Evolutionary conservation across 306 rosid species (phyloP).

Genomic region (Fragaria vesca): DNA sequence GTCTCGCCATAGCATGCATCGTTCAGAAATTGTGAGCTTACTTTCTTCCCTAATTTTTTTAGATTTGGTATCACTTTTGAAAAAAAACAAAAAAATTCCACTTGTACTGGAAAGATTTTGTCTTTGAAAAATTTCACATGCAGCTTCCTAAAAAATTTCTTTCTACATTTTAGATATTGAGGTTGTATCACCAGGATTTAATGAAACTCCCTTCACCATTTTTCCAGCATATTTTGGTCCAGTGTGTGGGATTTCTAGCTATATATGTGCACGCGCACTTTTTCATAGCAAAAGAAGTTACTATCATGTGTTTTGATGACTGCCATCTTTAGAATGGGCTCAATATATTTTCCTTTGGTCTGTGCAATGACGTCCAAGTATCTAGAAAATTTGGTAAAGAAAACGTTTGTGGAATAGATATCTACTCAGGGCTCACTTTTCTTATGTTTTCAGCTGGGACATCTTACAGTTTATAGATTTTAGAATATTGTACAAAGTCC

Average conservation of each 20-base stretch:
- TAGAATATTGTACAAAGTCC: not conserved
- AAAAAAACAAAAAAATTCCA: not conserved
- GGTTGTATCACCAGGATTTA: constrained; percentile 3
- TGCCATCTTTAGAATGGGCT: constrained; percentile 2
- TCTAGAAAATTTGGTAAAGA: not conserved
- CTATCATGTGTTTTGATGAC: not conserved
- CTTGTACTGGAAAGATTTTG: too few species aligned
- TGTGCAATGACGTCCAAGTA: not conserved
- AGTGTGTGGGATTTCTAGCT: not conserved
- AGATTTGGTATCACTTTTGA: not conserved
- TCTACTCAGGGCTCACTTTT: not conserved
- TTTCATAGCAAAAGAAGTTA: not conserved
- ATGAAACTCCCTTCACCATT: not conserved
- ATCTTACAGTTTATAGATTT: not conserved
- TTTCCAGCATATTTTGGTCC: not conserved
- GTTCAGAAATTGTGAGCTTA: constrained; percentile 86
- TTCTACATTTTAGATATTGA: not conserved
- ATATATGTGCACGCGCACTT: not conserved
- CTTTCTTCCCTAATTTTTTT: not conserved
- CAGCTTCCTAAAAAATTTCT: not conserved
- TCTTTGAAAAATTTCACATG: not conserved
- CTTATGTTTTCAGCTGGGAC: not conserved
- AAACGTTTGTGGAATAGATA: not conserved
- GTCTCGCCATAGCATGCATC: constrained; percentile 97
- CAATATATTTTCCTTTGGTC: not conserved